A percentile compares a stretch with the other conserved stretches of the same genome.
phyloP scores from a whole-genome alignment of 2,329 filamentous ascomycete genomes.

The Lachnum nothofagi region DNA sequence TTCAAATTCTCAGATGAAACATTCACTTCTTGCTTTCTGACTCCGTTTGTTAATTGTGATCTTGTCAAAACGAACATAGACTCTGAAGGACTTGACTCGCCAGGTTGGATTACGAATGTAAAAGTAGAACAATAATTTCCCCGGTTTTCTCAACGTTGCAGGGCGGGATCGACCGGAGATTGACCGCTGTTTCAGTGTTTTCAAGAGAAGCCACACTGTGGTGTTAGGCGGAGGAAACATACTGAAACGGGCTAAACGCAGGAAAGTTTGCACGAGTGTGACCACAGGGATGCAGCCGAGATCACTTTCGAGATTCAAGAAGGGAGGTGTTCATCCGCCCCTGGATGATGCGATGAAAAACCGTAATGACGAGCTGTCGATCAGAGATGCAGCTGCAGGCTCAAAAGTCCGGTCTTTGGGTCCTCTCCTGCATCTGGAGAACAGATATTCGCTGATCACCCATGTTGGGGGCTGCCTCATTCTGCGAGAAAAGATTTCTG shows the following conservation, averaged over 20 bases:
- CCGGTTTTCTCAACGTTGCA: not conserved
- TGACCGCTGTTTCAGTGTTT: not conserved
- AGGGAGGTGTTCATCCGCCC: not conserved
- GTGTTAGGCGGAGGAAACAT: not conserved
- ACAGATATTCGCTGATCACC: too few species aligned
- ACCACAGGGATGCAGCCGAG: not conserved
- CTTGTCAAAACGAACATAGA: too few species aligned
- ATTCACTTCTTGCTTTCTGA: not conserved
- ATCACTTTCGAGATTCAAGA: not conserved
- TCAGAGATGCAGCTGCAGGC: not conserved
- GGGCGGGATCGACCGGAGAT: not conserved
- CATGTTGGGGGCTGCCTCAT: too few species aligned
- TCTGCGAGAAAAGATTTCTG: too few species aligned
- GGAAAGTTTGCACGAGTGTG: not conserved
- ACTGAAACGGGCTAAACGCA: not conserved
- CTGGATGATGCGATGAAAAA: not conserved
- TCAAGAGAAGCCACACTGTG: not conserved
- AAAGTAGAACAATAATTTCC: not conserved
- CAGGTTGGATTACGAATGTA: too few species aligned
- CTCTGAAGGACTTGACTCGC: too few species aligned
- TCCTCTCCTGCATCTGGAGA: not conserved
- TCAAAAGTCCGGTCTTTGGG: not conserved
- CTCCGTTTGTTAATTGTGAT: not conserved
- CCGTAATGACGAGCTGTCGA: not conserved
- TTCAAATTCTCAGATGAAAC: slow-evolving; percentile 1